Base-by-base conservation (phyloP, 495 filamentous ascomycete genomes). In the Lophiotrema nucula region DNA sequence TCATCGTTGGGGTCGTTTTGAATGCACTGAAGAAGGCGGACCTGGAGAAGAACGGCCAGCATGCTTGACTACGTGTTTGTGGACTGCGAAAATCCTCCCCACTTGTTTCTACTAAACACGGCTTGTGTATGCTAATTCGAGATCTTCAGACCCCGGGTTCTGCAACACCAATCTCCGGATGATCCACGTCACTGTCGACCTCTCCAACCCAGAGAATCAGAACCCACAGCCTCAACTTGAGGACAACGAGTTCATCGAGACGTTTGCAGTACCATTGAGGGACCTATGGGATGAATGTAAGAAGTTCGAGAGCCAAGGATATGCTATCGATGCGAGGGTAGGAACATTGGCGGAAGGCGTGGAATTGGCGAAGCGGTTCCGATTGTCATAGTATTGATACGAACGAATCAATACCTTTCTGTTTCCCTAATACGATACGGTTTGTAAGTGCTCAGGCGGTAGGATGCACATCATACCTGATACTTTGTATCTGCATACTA, bases 161-260 rank as follows among this genome's bases (percentile, higher is more conserved):
- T 92, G 88, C 71, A 95, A 92, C 67, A 92, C 90, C 24, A 96
- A 92, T 69, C 77, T 90, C 19, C 82, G 84, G 41, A 86, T 96
- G 78, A 83, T 95, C 16, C 88, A 92, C 62, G 83, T 95, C 15
- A 83, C 77, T 3, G 80, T 96, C 53, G 89, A 96, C 71, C 83
- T 88, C 79, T 81, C 73, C 12, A 69, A 82, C 10, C 81, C 85
- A 0, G 84, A 83, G 50, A 90, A 92, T 62, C 82, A 83, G 56
- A 77, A 85, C 53, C 86, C 83, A 1, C 79, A 83, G 62, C 86
- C 89, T 2, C 76, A 90, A 59, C 77, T 95, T 1, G 90, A 96
- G 54, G 90, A 93, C 38, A 88, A 88, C 66, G 90, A 95, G 67
- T 93, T 93, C 69, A 96, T 96, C 59, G 89, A 95, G 70, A 85